Base-by-base conservation (phyloP, 2,329 filamentous ascomycete species). In the Colletotrichum euphorbiae region DNA sequence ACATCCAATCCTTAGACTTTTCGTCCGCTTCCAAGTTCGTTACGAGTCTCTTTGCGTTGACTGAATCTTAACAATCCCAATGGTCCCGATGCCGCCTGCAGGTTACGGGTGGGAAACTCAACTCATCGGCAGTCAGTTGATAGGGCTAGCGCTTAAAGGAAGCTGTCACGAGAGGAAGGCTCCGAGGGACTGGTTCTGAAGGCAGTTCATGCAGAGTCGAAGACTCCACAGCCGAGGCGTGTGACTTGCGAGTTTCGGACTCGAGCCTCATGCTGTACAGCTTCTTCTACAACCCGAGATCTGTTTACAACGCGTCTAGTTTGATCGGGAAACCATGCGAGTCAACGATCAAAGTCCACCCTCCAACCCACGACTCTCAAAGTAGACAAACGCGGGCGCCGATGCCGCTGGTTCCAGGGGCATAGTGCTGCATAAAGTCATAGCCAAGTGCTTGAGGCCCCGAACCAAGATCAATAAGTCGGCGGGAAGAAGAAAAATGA, bases 401-500 rank as follows among this genome's bases (percentile, higher is more conserved):
- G 56, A 17, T 24, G 43, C 43, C 43, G 56, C 50, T 48, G 42
- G 56, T n/a, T n/a, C 21, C 17, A 21, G 38, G n/a, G 40, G n/a
- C 78, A 62, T 81, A 83, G 70, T 83, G 80, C 72, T 80, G 80
- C 9, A 78, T 81, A 57, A 82, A 82, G 67, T 83, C 81, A 61
- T 83, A 83, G 17, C 80, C 70, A 61, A 28, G 46, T 60, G 48
- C 21, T 55, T 55, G 54, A n/a, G 54, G 33, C 48, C 33, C 46
- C 45, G 52, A 38, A 12, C 48, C 46, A 48, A 45, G 17, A 58
- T 36, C 36, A 36, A 46, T 52, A 61, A 61, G 46, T 33, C n/a
- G 24, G 15, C 46, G 28, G 15, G 31, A 38, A 12, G 24, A 15
- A 11, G 7, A 12, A 45, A 15, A 31, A 17, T n/a, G 42, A 54